These are phyloP conservation scores for Ustilago curta DNA, from an alignment of 1,284 basidiomycete genomes.

Conservation along the genomic window DNA sequence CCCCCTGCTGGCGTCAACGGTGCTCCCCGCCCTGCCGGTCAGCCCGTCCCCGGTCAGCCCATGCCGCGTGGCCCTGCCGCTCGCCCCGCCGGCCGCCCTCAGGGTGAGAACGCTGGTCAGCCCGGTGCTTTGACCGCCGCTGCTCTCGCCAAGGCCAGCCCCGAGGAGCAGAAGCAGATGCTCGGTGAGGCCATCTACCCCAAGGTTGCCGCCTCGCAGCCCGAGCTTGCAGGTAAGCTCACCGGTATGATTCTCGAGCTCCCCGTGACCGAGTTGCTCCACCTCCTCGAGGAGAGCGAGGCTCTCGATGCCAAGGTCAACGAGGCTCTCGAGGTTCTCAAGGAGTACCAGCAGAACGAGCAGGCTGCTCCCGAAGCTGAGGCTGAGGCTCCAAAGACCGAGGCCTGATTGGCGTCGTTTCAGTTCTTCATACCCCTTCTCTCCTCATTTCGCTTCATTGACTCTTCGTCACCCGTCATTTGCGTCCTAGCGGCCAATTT, in stretches of 20 bases:
- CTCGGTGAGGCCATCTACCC: slow-evolving; percentile 70
- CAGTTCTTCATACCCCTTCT: slow-evolving; percentile 1
- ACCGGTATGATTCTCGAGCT: slow-evolving; percentile 70
- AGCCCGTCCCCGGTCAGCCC: slow-evolving; percentile 54
- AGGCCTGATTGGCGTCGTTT: slow-evolving; percentile 29
- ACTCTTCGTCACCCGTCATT: background rate
- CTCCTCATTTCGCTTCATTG: slow-evolving; percentile 3
- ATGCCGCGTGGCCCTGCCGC: slow-evolving; percentile 46
- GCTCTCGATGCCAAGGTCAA: slow-evolving; percentile 67
- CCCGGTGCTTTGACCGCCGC: slow-evolving; percentile 64
- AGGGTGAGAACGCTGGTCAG: slow-evolving; percentile 44
- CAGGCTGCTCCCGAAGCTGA: slow-evolving; percentile 30
- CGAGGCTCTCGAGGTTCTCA: slow-evolving; percentile 68
- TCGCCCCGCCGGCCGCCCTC: slow-evolving; percentile 44
- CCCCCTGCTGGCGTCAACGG: slow-evolving; percentile 59
- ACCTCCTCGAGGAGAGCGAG: slow-evolving; percentile 68
- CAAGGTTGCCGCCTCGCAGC: slow-evolving; percentile 65
- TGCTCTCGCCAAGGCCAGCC: slow-evolving; percentile 67
- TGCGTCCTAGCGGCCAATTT: background rate
- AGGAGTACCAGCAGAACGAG: slow-evolving; percentile 66
- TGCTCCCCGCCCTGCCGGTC: slow-evolving; percentile 53
- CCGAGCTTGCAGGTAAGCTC: slow-evolving; percentile 68
- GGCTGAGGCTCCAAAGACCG: slow-evolving; percentile 44
- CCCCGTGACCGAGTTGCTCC: slow-evolving; percentile 67
- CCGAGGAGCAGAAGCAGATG: slow-evolving; percentile 70